Evolutionary conservation across 2,329 filamentous ascomycete genomes (phyloP).

Genomic region (Beauveria sp.): DNA sequence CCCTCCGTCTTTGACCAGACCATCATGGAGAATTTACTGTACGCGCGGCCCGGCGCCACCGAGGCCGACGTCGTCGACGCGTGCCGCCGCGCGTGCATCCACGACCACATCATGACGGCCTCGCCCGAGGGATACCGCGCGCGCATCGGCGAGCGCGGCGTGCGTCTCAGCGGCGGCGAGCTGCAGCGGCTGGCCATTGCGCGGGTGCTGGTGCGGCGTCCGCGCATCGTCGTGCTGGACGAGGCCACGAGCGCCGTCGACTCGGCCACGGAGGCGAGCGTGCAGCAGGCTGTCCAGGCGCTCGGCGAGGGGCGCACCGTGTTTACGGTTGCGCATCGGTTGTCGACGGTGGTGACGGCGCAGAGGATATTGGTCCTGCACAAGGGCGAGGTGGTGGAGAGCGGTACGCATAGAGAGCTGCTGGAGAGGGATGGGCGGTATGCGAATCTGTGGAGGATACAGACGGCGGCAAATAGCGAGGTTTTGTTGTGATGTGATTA

Average conservation of each 20-base stretch:
- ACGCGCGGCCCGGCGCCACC: conserved; percentile 52
- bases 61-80: conserved; percentile 53
- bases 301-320: conserved; percentile 42
- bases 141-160: conserved; percentile 39
- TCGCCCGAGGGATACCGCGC: conserved; percentile 47
- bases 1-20: conserved; percentile 56
- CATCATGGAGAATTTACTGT: conserved; percentile 57
- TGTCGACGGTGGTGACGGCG: conserved; percentile 34
- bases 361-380: conserved; percentile 47
- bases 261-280: conserved; percentile 30
- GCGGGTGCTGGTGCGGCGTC: conserved; percentile 24
- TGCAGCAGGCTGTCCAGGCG: conserved; percentile 36
- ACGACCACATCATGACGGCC: conserved; percentile 52
- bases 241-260: conserved; percentile 44
- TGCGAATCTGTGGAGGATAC: conserved; percentile 42
- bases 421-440: conserved; percentile 41
- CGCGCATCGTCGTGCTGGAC: conserved; percentile 31
- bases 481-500: not conserved
- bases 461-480: conserved; percentile 18
- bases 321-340: conserved; percentile 40
- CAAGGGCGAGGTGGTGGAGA: conserved; percentile 42
- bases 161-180: conserved; percentile 43
- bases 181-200: conserved; percentile 41
- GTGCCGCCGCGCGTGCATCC: conserved; percentile 53
- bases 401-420: conserved; percentile 42